Conservation (phyloP, 108 stramenopile species). For the Nannochloropsis granulata region DNA sequence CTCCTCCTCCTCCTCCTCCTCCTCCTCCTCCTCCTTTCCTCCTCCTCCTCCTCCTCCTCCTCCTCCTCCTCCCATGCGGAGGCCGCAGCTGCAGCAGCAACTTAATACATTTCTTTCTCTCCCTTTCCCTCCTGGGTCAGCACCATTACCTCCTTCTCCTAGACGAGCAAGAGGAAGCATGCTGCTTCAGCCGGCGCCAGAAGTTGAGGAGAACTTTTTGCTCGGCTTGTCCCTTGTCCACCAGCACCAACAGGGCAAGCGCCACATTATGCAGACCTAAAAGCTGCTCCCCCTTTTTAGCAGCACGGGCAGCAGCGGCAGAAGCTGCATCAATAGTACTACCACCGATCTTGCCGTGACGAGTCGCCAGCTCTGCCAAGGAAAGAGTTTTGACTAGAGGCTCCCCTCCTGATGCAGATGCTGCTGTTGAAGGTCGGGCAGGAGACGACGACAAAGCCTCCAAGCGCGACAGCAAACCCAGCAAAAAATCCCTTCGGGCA, state of each 20-base stretch:
- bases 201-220: not conserved
- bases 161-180: not conserved
- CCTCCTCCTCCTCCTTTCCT: too few relatives aligned
- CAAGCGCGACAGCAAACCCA: not conserved
- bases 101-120: too few relatives aligned
- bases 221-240: not conserved
- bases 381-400: not conserved
- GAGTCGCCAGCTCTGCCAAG: not conserved
- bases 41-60: too few relatives aligned
- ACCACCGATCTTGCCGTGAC: not conserved
- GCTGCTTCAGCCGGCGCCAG: not conserved
- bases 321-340: not conserved
- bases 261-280: not conserved
- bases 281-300: not conserved
- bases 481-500: not conserved
- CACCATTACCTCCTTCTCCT: not conserved
- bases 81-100: too few relatives aligned
- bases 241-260: not conserved
- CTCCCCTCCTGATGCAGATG: too few relatives aligned
- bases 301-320: not conserved
- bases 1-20: too few relatives aligned
- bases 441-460: not conserved
- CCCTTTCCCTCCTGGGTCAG: too few relatives aligned
- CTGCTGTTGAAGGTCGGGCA: not conserved
- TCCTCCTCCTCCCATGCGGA: too few relatives aligned